Evolutionary conservation across 2,329 filamentous ascomycete species (phyloP), one percentile per base, ranked within the genome.

Genomic region (Colletotrichum musicola): DNA sequence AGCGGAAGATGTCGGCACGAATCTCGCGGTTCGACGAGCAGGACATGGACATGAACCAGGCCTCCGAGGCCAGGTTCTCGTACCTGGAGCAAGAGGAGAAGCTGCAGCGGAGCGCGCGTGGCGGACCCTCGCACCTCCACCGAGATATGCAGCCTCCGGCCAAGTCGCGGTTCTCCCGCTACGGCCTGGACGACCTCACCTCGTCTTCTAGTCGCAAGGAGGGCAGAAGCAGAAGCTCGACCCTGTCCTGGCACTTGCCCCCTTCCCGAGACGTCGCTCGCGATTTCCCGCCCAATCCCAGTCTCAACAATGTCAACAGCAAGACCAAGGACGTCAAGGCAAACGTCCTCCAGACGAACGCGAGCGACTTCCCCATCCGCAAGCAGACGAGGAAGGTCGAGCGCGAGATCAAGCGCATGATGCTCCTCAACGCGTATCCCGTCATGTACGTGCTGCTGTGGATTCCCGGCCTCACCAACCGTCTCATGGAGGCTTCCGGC

Each of bases 371-470:
- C 46, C 72, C 72, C 20, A 63, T 71, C 27, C 72, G 69, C 16
- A 62, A 47, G 30, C 64, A 68, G 51, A 70, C 72, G 49, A 71
- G 64, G n/a, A 67, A 71, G 46, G 65, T 71, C 25, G 71, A 74
- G 69, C 72, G 64, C 50, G 73, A 75, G 64, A 72, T 78, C 30
- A 74, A 74, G 54, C 75, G 75, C 55, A 76, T 81, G 69, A 73
- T 81, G 20, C 70, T 80, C 7, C 72, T 81, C 57, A 80, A 80
- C 61, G 79, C 77, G 1, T 81, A 81, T 56, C 79, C 79, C 1
- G 76, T 79, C 51, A 74, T 74, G 44, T 81, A 79, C 71, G 75
- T 81, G 50, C 54, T 80, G 5, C 75, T 81, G n/a, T 81, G 77
- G 78, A 74, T 81, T 6, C 80, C 79, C 0, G 80, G 79, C 6